A percentile compares a stretch with the other conserved stretches of the same genome.
phyloP scores from a whole-genome alignment of 345 rosid species.

The Diplotaxis tenuifolia region DNA sequence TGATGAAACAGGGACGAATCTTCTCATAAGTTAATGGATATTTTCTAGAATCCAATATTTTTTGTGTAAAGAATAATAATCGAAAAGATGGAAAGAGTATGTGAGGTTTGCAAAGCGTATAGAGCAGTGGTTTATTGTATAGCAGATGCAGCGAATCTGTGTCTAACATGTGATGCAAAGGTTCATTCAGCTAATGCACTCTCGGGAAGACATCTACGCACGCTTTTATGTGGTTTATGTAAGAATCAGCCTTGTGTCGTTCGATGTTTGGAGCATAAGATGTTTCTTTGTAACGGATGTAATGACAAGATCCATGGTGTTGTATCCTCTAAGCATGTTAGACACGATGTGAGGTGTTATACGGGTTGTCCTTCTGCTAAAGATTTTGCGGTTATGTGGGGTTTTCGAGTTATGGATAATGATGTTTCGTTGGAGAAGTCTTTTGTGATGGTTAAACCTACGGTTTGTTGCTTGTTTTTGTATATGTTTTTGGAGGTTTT shows the following conservation, averaged over 20 bases:
- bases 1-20: conserved; percentile 34
- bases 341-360: conserved; percentile 50
- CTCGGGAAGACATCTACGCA: conserved; percentile 69
- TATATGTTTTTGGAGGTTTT: not conserved
- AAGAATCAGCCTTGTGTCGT: conserved; percentile 46
- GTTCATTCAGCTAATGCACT: conserved; percentile 91
- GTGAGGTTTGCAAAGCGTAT: conserved; percentile 68
- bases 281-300: conserved; percentile 64
- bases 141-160: conserved; percentile 82
- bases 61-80: not conserved
- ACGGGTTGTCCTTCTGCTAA: conserved; percentile 73
- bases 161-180: conserved; percentile 80
- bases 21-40: conserved; percentile 14
- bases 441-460: conserved; percentile 10
- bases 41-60: not conserved
- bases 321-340: conserved; percentile 49
- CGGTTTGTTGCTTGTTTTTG: conserved; percentile 24
- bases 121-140: conserved; percentile 77
- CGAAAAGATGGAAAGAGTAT: conserved; percentile 54
- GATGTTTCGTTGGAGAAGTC: conserved; percentile 11
- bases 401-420: conserved; percentile 43
- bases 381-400: conserved; percentile 66
- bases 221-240: conserved; percentile 68
- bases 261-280: conserved; percentile 60
- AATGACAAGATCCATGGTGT: conserved; percentile 49